A percentile compares a stretch with the other conserved stretches of the same genome.
Evolutionary conservation across 1,284 basidiomycete genomes (phyloP).

Genomic region (Hypsizygus ulmarius): DNA sequence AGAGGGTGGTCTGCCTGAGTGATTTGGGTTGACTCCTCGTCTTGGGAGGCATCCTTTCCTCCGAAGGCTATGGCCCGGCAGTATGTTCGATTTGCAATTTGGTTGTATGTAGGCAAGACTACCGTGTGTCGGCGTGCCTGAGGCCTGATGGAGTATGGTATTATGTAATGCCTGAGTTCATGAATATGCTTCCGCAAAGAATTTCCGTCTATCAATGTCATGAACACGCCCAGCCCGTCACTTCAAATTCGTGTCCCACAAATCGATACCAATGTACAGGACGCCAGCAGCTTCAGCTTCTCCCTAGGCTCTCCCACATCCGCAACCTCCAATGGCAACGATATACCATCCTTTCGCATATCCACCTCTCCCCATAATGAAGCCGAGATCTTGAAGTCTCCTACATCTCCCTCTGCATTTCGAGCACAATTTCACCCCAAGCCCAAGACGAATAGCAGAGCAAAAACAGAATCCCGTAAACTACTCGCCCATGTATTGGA

Average conservation of each 20-base stretch:
- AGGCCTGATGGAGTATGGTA: not conserved
- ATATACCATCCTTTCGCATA: conserved; percentile 24
- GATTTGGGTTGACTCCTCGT: conserved; percentile 15
- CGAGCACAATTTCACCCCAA: conserved; percentile 7
- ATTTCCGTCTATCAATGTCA: not conserved
- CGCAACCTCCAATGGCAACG: conserved; percentile 5
- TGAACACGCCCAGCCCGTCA: conserved; percentile 12
- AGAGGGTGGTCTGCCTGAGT: conserved; percentile 30
- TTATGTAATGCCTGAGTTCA: not conserved
- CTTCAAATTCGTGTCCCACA: conserved; percentile 10
- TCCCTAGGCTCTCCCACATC: conserved; percentile 14
- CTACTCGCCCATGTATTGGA: conserved; percentile 54
- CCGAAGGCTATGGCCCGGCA: too few relatives aligned
- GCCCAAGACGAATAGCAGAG: conserved; percentile 34
- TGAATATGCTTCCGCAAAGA: too few relatives aligned
- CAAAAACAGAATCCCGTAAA: conserved; percentile 56
- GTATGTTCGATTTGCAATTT: too few relatives aligned
- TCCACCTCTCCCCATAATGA: conserved; percentile 12
- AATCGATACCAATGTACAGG: conserved; percentile 9
- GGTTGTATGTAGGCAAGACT: too few relatives aligned
- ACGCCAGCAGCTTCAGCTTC: conserved; percentile 8
- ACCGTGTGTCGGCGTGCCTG: too few relatives aligned
- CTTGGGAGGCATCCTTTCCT: conserved; percentile 16
- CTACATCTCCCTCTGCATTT: conserved; percentile 12
- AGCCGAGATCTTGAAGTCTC: not conserved